A percentile compares a stretch with the other conserved stretches of the same genome.
phyloP scores from a whole-genome alignment of 1,139 yeast genomes.

The Candida sanyaensis region DNA sequence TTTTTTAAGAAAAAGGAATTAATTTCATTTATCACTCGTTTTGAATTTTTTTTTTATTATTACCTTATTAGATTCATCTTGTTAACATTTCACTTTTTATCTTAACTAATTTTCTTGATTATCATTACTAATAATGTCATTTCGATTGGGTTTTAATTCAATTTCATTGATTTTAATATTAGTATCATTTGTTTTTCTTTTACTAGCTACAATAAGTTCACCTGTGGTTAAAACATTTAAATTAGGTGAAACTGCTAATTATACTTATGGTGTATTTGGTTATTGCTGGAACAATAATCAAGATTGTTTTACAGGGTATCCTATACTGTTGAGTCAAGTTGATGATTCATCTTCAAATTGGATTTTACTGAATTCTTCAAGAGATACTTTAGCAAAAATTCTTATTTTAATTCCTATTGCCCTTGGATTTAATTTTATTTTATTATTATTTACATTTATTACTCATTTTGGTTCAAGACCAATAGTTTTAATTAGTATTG shows the following conservation, averaged over 20 bases:
- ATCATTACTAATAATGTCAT: constrained; percentile 12
- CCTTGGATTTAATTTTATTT: constrained; percentile 65
- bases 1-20: no score
- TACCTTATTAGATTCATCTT: no score
- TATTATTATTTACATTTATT: constrained; percentile 41
- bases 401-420: constrained; percentile 83
- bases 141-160: constrained; percentile 27
- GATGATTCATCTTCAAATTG: constrained; percentile 19
- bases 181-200: constrained; percentile 48
- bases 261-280: constrained; percentile 86
- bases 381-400: constrained; percentile 68
- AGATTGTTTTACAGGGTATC: constrained; percentile 53
- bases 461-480: constrained; percentile 23
- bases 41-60: no score
- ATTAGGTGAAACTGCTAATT: constrained; percentile 45
- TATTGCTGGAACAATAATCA: constrained; percentile 49
- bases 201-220: constrained; percentile 52
- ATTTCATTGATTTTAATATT: constrained; percentile 33
- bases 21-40: no score
- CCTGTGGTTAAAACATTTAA: constrained; percentile 43
- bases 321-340: constrained; percentile 24
- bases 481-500: constrained; percentile 25
- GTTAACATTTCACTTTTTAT: no score
- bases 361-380: constrained; percentile 37
- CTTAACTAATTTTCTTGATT: not conserved